Base-by-base conservation (phyloP, 441 rosid species). In the Adansonia gregorii region DNA sequence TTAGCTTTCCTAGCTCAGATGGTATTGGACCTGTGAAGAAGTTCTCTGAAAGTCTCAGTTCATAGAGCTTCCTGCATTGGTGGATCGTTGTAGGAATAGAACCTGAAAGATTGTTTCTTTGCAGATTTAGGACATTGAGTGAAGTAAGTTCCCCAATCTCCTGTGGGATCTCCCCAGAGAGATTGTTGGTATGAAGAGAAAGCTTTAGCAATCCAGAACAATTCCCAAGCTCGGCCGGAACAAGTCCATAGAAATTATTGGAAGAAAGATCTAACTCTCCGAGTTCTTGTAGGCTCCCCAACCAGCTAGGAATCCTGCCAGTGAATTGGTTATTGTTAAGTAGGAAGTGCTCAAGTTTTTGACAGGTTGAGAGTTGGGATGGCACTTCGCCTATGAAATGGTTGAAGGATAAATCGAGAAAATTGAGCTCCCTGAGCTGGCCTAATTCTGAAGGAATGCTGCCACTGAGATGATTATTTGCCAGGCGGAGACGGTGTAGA, bases 251-350 rank as follows among this genome's bases (percentile, higher is more conserved):
- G 73, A 95, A 88, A 61, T 80, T 80, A 79, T 95, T 95, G 78
- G 86, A 91, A 20, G 97, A 91, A 55, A 95, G 90, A 80, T 93
- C 91, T 0, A 95, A 91, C 81, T 95, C 99, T n/a, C 99, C 99
- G 2, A 93, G 84, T 51, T 88, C 85, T 54, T 80, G 82, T 70
- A 93, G 83, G 56, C 78, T 81, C 19, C 98, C 99, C 51, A 95
- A 76, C 99, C 97, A 95, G 64, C 84, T 27, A 45, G 98, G 99
- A 78, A 93, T 67, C 19, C 17, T 27, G 39, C 98, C 95, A 1
- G 87, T 79, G 58, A 93, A 79, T 48, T 75, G 87, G 82, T 95
- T 95, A 64, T 82, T 73, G 78, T 80, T 87, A 4, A 95, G 89
- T 17, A 93, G 88, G 80, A 95, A 86, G 72, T 90, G 95, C 67